These are phyloP conservation scores for Fraxinus latifolia DNA, from an alignment of 305 asterid genomes.

Conservation along the genomic window DNA sequence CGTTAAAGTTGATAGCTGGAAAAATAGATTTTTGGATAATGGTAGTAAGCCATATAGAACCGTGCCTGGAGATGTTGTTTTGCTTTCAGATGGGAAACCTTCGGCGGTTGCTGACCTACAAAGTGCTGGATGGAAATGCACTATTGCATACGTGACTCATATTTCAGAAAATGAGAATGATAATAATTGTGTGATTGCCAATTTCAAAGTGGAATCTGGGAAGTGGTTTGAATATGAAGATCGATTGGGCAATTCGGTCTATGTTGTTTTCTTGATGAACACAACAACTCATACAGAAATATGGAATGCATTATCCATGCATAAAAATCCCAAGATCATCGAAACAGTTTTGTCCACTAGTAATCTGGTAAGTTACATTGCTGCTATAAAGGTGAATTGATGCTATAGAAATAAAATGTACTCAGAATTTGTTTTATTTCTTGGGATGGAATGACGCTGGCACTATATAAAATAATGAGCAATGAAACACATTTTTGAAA, in stretches of 20 bases:
- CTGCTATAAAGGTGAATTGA: neutral
- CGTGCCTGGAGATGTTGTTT: conserved; percentile 55
- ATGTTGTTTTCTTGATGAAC: conserved; percentile 44
- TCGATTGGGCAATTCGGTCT: conserved; percentile 19
- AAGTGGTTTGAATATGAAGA: conserved; percentile 18
- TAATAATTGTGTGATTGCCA: conserved; percentile 22
- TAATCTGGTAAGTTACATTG: conserved; percentile 34
- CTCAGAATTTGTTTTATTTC: neutral
- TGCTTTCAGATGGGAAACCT: conserved; percentile 49
- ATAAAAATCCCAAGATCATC: conserved; percentile 36
- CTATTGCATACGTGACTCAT: conserved; percentile 40
- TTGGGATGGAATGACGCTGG: neutral
- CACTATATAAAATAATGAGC: neutral
- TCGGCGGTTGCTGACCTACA: conserved; percentile 37
- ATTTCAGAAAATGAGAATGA: conserved; percentile 29
- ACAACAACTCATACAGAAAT: conserved; percentile 39
- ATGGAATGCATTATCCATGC: conserved; percentile 46
- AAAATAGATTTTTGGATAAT: conserved; percentile 29
- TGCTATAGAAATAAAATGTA: neutral
- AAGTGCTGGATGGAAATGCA: conserved; percentile 30
- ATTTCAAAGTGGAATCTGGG: conserved; percentile 35
- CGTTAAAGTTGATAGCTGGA: conserved; percentile 41
- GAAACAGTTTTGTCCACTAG: conserved; percentile 30
- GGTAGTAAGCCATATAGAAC: conserved; percentile 51
- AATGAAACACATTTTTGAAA: neutral